Percentiles rank a stretch among this genome's conserved stretches.
These are phyloP conservation scores for Kingdonia uniflora DNA, from an alignment of 164 flowering plant genomes.

Conservation along the genomic window DNA sequence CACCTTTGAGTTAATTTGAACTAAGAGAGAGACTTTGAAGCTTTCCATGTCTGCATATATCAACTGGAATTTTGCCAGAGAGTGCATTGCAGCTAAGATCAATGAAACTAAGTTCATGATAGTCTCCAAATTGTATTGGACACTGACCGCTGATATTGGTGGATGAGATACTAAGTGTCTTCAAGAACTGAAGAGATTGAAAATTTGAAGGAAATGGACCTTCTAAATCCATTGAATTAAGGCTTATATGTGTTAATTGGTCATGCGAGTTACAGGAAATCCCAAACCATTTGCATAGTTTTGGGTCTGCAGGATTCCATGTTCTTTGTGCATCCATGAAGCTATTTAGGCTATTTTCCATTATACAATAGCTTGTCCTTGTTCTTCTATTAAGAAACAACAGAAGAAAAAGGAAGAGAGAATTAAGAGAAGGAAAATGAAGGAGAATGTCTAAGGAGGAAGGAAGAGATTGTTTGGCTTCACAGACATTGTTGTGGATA, in stretches of 20 bases:
- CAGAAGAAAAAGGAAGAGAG: no score
- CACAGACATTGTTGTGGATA: conserved; percentile 51
- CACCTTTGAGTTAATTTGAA: conserved; percentile 61
- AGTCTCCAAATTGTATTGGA: conserved; percentile 60
- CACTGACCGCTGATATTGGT: conserved; percentile 71
- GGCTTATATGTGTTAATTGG: conserved; percentile 34
- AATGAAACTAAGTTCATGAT: conserved; percentile 29
- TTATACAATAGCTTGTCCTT: conserved; percentile 61
- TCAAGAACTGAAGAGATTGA: conserved; percentile 45
- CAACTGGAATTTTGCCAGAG: conserved; percentile 63
- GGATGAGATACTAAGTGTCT: conserved; percentile 45
- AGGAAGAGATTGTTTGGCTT: no score
- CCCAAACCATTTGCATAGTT: conserved; percentile 79
- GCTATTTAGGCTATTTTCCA: conserved; percentile 62
- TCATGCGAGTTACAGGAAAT: conserved; percentile 48
- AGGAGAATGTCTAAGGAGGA: conserved; percentile 17
- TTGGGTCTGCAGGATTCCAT: conserved; percentile 51
- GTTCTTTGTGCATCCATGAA: conserved; percentile 36
- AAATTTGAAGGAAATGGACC: conserved; percentile 73
- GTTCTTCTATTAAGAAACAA: conserved; percentile 64
- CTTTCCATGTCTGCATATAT: conserved; percentile 47
- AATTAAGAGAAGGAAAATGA: conserved; percentile 22
- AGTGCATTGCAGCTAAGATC: conserved; percentile 69
- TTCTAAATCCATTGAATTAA: conserved; percentile 48
- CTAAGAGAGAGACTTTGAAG: conserved; percentile 46